These are phyloP conservation scores for Linderniella brevidens DNA, from an alignment of 257 asterid genomes.

Conservation along the genomic window DNA sequence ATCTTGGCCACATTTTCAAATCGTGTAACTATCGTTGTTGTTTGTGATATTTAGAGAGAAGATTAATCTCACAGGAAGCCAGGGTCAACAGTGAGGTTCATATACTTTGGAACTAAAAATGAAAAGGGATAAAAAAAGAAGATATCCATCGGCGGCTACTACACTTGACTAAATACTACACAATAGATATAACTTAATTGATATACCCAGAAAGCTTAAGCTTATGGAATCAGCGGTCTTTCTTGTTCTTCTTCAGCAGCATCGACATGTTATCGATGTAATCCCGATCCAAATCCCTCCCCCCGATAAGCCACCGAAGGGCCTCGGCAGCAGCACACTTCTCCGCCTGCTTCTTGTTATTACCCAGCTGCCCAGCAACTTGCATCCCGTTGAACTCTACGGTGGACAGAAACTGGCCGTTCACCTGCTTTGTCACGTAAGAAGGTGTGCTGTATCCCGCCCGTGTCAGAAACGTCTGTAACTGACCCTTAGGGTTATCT, in stretches of 20 bases:
- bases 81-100: too few species aligned
- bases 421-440: slow-evolving; percentile 58
- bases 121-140: too few species aligned
- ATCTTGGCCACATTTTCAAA: too few species aligned
- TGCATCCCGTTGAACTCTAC: slow-evolving; percentile 61
- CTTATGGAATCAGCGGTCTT: background rate
- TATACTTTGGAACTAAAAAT: too few species aligned
- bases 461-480: slow-evolving; percentile 71
- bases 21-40: too few species aligned
- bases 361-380: slow-evolving; percentile 62
- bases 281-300: slow-evolving; percentile 24
- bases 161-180: too few species aligned
- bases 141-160: too few species aligned
- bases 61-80: too few species aligned
- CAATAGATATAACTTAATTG: too few species aligned
- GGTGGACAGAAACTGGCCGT: slow-evolving; percentile 44
- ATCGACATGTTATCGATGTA: slow-evolving; percentile 43
- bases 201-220: too few species aligned
- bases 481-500: slow-evolving; percentile 79
- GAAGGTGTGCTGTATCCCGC: slow-evolving; percentile 64
- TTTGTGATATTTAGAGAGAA: too few species aligned
- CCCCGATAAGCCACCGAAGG: slow-evolving; percentile 63
- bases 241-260: slow-evolving; percentile 77
- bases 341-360: slow-evolving; percentile 89
- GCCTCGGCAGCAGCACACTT: slow-evolving; percentile 92